Evolutionary conservation across 225 moss, liverwort and hornwort species (phyloP).

Genomic region (Thuidium tamariscinum): DNA sequence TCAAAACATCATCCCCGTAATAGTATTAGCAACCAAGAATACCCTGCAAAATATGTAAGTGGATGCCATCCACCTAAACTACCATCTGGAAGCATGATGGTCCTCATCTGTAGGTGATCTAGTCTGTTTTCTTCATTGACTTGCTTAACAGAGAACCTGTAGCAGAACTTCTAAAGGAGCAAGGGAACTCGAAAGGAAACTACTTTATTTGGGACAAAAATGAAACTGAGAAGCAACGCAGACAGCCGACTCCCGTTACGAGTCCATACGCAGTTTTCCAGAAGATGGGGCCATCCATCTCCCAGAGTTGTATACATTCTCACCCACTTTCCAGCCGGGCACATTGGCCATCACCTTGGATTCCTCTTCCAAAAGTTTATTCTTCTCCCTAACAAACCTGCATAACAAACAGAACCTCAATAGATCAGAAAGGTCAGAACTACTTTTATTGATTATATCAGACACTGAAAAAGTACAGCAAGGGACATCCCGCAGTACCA

Average conservation of each 20-base stretch:
- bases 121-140: background rate
- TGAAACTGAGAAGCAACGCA: slow-evolving; percentile 1
- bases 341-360: slow-evolving; percentile 74
- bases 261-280: slow-evolving; percentile 59
- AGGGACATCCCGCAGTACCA: background rate
- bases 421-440: background rate
- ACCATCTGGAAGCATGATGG: background rate
- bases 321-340: slow-evolving; percentile 91
- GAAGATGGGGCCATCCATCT: slow-evolving; percentile 94
- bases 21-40: background rate
- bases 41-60: background rate
- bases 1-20: background rate
- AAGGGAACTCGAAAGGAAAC: background rate
- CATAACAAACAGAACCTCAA: background rate
- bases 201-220: slow-evolving; percentile 19
- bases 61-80: slow-evolving; percentile 2
- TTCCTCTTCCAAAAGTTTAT: slow-evolving; percentile 69
- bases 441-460: background rate
- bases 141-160: background rate
- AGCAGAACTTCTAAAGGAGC: background rate
- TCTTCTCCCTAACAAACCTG: slow-evolving; percentile 71
- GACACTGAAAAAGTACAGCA: background rate
- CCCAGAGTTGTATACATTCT: slow-evolving; percentile 80
- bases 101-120: background rate
- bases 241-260: background rate